Conservation (phyloP, 2,329 filamentous ascomycete species). For the Lojkania enalia region DNA sequence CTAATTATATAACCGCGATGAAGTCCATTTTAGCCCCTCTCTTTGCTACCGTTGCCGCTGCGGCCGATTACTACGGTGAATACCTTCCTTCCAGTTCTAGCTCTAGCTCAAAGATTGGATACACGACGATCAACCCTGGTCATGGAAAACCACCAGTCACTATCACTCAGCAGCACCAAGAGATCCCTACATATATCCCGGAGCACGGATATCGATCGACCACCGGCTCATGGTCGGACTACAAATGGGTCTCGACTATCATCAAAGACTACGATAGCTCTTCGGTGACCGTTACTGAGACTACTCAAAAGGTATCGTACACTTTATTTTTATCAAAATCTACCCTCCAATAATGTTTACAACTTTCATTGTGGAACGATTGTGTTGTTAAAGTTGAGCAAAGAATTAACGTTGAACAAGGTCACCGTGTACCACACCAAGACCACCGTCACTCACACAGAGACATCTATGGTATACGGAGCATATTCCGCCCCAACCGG, state of each 20-base stretch:
- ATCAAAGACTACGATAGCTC: conserved; percentile 32
- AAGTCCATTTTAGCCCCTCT: conserved; percentile 24
- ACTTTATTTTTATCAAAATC: too few relatives aligned
- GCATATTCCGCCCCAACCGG: not conserved
- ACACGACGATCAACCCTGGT: conserved; percentile 34
- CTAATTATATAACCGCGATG: conserved; percentile 14
- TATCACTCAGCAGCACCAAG: conserved; percentile 37
- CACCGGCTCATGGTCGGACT: conserved; percentile 22
- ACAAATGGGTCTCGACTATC: conserved; percentile 32
- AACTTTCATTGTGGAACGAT: too few relatives aligned
- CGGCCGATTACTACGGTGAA: conserved; percentile 19
- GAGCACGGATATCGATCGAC: not conserved
- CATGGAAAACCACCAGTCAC: conserved; percentile 32
- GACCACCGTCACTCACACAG: conserved; percentile 26
- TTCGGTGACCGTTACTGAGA: conserved; percentile 30
- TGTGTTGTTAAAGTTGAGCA: too few relatives aligned
- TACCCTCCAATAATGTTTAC: too few relatives aligned
- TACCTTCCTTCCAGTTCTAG: not conserved
- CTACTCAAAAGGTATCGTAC: conserved; percentile 27
- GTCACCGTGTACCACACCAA: conserved; percentile 35
- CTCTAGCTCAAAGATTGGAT: conserved; percentile 22
- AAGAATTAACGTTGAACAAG: too few relatives aligned
- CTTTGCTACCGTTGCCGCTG: conserved; percentile 29
- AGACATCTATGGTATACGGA: not conserved
- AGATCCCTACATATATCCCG: conserved; percentile 32